Evolutionary conservation across 257 asterid species (phyloP), one percentile per base, ranked within the genome.

Genomic region (Voacanga thouarsii): DNA sequence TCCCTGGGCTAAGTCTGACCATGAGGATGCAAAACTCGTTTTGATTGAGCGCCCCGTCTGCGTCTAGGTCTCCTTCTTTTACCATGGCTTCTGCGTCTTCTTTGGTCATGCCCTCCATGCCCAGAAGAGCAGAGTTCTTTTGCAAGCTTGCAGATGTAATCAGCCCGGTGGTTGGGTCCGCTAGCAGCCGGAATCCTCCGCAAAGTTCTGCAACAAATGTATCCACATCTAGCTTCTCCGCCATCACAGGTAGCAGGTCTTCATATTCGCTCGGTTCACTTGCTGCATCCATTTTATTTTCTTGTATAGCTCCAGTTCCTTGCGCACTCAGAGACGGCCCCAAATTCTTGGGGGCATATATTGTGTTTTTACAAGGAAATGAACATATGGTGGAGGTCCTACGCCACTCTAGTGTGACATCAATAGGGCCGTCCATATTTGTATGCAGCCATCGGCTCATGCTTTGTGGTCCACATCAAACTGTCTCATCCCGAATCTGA

Each of bases 1-100:
- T 89, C 39, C 84, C 97, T 0, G 98, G 97, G 80, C 98, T 91
- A 4, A 92, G 91, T 81, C 97, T 94, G 6, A 92, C 91, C 98
- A 94, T 91, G 10, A 94, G 85, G 33, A 92, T 82, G 73, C 98
- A 92, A 60, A 91, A 93, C 63, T 93, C 98, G 0, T 85, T 89
- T 44, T 94, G 78, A 51, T 85, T 87, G 2, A 94, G 85, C 1
- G 91, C 88, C 5, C 94, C 96, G 30, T 92, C 96, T 12, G 93
- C 88, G 47, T 94, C 94, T 12, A 94, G 77, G 66, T 92, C 97
- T 2, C 97, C 96, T 80, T 93, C 94, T 45, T 74, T 83, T 18
- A 92, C 94, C 97, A 89, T 91, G 16, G 87, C 91, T 57, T 81
- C 87, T 3, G 94, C 92, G 12, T 91, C 97, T 43, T 84, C 90